Evolutionary conservation across 83 land plant species (phyloP), one percentile per base, ranked within the genome.

Genomic region (Isoetes engelmannii): DNA sequence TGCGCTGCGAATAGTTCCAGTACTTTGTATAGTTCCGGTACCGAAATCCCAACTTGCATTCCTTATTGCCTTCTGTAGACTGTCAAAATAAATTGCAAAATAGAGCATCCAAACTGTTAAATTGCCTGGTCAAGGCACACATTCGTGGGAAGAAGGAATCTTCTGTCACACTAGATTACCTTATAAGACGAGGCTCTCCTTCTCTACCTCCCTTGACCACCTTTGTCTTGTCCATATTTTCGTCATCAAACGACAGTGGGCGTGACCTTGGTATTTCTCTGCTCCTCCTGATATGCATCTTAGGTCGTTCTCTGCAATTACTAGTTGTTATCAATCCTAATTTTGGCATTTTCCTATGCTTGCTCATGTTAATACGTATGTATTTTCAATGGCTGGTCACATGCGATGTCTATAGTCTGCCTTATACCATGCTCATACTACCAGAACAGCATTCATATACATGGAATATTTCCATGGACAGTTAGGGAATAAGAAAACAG

Each of bases 21-120:
- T 86, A 54, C 83, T 72, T 37, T 76, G 80, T 48, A 75, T 48
- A 6, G 76, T 83, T 74, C 76, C 83, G 17, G 85, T 80, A 44
- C 88, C 84, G 73, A 86, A 86, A 65, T 92, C 94, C 96, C 96
- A 87, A 63, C 92, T 86, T 67, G 86, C 80, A 84, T 85, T 87
- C 61, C 72, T 87, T 4, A 70, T 56, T 54, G 82, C 63, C 57
- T 76, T 83, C 48, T 62, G 78, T 67, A 69, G 83, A 75, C 85
- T 81, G 80, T 69, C 54, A 51, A 51, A 10, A 51, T 51, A 28
- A 28, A 28, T 28, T 28, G 37, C 37, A 28, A 28, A 28, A 0
- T 28, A 28, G 37, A 28, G 37, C 37, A 28, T 28, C 2, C 37
- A 28, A 28, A 28, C 37, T 28, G 37, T 28, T 28, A 28, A 28